Evolutionary conservation across 2,329 filamentous ascomycete species (phyloP), one percentile per base, ranked within the genome.

Genomic region (Fusarium nanum): DNA sequence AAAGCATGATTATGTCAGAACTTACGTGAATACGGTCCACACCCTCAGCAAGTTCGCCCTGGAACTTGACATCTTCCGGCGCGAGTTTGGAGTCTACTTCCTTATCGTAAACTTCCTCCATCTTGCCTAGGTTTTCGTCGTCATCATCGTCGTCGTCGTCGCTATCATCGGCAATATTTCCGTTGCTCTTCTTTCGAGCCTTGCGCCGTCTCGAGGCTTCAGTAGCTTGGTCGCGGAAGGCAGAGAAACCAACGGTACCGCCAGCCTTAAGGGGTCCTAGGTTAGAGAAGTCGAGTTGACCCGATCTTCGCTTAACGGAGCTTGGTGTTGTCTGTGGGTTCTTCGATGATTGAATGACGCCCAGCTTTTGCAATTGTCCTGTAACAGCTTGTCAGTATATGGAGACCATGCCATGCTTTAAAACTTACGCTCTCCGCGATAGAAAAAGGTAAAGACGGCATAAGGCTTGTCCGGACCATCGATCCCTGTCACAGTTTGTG

Each of bases 301-400:
- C 87, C 6, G 94, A 97, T 74, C 93, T 91, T 74, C 94, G 88
- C 81, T 97, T 97, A n/a, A 83, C 81, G 10, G 86, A 85, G 41
- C 84, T 84, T 1, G 89, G 85, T 1, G 88, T 87, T 16, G 88
- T 84, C 59, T 91, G 88, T 23, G 88, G 82, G 16, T 86, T 81
- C 78, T 94, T 95, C 7, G 88, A 80, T 11, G 90, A 86, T 45
- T 90, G 87, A 30, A 97, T 81, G 40, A 99, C 93, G 40, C 95
- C 95, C 91, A 99, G 97, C 81, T 98, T 99, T 77, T 94, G 91
- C 53, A 99, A 85, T 90, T 99, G 96, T 55, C 93, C 94, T 97
- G 71, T 11, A 56, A 37, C 47, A 14, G n/a, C 76, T 70, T 78
- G 75, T 72, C 56, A 80, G 76, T 55, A 23, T 5, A 20, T 48